Evolutionary conservation across 1,284 basidiomycete genomes (phyloP).

Genomic region (Boletus holoroseus): DNA sequence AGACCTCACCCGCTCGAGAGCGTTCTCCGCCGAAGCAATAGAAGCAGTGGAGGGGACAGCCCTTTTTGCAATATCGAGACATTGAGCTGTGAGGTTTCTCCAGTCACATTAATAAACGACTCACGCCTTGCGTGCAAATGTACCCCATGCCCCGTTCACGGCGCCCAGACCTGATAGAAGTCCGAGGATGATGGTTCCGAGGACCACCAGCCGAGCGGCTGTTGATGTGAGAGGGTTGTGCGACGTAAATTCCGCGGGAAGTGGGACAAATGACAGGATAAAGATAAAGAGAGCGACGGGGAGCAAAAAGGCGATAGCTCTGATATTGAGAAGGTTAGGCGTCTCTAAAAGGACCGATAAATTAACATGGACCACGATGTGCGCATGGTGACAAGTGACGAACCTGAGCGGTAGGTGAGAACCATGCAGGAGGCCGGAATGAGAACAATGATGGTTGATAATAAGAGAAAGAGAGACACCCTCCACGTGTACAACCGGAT

Average conservation of each 20-base stretch:
- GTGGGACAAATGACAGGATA: constrained; percentile 58
- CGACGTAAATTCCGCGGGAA: constrained; percentile 47
- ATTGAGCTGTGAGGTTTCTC: constrained; percentile 5
- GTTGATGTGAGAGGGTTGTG: constrained; percentile 42
- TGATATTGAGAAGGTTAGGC: constrained; percentile 24
- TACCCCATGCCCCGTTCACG: constrained; percentile 57
- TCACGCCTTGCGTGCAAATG: constrained; percentile 29
- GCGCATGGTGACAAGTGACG: constrained; percentile 2
- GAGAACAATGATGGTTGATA: constrained; percentile 52
- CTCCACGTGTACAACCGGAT: constrained; percentile 61
- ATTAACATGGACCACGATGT: background rate
- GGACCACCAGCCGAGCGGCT: constrained; percentile 61
- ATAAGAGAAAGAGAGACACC: constrained; percentile 52
- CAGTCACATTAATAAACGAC: constrained; percentile 19
- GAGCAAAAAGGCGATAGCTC: constrained; percentile 27
- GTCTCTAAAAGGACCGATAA: constrained; percentile 19
- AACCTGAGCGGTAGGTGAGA: constrained; percentile 42
- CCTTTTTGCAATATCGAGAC: constrained; percentile 20
- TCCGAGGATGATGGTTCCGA: constrained; percentile 69
- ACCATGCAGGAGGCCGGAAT: constrained; percentile 60
- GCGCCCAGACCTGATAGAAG: constrained; percentile 71
- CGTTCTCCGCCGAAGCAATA: constrained; percentile 30
- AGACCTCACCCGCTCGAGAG: constrained; percentile 31
- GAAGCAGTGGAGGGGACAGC: constrained; percentile 25
- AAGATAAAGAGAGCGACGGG: constrained; percentile 56